These are phyloP conservation scores for Paramyrothecium roridum DNA, from an alignment of 2,329 filamentous ascomycete species.

Conservation along the genomic window DNA sequence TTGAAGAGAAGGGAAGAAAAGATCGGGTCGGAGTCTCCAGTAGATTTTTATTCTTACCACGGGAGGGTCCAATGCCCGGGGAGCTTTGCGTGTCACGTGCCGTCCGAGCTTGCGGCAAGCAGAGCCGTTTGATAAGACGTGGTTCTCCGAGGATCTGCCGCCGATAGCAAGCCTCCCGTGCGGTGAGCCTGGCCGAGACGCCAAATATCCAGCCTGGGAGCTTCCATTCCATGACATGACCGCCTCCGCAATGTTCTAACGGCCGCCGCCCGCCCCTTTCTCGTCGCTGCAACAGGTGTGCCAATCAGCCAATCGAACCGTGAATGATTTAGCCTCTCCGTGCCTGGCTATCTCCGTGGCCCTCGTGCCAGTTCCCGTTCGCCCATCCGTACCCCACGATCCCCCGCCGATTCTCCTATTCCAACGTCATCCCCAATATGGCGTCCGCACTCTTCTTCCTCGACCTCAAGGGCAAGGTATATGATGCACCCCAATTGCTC, in stretches of 20 bases:
- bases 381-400: constrained; percentile 8
- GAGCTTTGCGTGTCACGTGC: neutral
- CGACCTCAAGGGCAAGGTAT: constrained; percentile 98
- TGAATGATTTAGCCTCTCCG: neutral
- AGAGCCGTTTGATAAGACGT: too few relatives aligned
- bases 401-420: constrained; percentile 16
- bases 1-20: constrained; percentile 46
- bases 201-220: constrained; percentile 14
- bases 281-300: constrained; percentile 1
- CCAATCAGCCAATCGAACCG: neutral
- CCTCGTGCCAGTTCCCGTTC: neutral
- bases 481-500: constrained; percentile 4
- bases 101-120: too few relatives aligned
- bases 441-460: constrained; percentile 98
- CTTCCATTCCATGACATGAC: constrained; percentile 16
- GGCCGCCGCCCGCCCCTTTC: constrained; percentile 7
- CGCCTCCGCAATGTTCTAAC: constrained; percentile 19
- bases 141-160: constrained; percentile 2
- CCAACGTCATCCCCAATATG: constrained; percentile 54
- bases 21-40: constrained; percentile 7
- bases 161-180: neutral
- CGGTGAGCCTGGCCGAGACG: constrained; percentile 11
- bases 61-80: neutral
- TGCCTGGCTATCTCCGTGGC: neutral
- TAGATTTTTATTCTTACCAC: neutral